Evolutionary conservation across 2,329 filamentous ascomycete genomes (phyloP), one percentile per base, ranked within the genome.

Genomic region (Botrytis deweyae): DNA sequence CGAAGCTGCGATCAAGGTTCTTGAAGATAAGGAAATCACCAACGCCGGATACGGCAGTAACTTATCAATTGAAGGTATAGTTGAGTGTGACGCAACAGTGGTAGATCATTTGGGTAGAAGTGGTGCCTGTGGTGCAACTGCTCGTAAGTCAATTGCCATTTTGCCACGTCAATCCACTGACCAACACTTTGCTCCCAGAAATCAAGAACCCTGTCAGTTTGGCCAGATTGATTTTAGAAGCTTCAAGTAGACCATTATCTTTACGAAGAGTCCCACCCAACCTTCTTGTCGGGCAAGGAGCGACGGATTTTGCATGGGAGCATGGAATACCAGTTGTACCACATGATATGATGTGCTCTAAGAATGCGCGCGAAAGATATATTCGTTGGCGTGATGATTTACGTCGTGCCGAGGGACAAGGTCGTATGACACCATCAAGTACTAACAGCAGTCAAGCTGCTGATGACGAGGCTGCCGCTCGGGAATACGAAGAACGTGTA

Each of bases 31-130:
- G 73, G 94, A 98, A 79, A 97, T 99, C 77, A 99, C 97, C 52
- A 99, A 99, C 82, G 93, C 95, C 55, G 96, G 96, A 0, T 98
- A 93, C 81, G 96, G 97, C 65, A 99, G 96, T 83, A 99, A 99
- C 79, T 85, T 99, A 38, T 91, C 93, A 63, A 93, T 97, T 76
- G 92, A 98, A 78, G 96, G 96, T 1, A 89, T 90, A 1, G 96
- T 98, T 20, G 96, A 99, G 82, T 97, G 95, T 78, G 96, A 99
- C 85, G 96, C 96, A 72, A 95, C 94, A 0, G 89, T 99, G 72
- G 92, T 99, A 59, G 95, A 99, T 80, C 93, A 98, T 81, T 85
- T 91, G 69, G 96, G 97, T 61, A 90, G 94, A 76, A 98, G 95
- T 81, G 96, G 96, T 77, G 96, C 94, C 61, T 97, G 94, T 77